Evolutionary conservation across 768 basidiomycete species (phyloP).

Genomic region (Boletus fagicola): DNA sequence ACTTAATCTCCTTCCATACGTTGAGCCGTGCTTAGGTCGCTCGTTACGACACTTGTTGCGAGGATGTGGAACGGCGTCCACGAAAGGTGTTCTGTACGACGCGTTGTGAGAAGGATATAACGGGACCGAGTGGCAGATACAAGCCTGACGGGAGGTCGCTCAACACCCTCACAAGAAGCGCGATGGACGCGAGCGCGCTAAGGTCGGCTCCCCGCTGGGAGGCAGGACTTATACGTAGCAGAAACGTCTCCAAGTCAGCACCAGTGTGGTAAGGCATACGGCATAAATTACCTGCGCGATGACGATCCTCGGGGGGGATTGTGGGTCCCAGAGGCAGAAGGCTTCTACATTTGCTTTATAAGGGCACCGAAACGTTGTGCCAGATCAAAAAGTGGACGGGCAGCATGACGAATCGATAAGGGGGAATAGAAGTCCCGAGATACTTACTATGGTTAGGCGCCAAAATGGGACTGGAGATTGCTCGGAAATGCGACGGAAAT

Average conservation of each 20-base stretch:
- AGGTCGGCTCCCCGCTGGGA: constrained; percentile 46
- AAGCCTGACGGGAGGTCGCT: constrained; percentile 56
- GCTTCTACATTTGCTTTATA: constrained; percentile 32
- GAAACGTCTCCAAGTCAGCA: constrained; percentile 11
- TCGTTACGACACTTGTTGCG: constrained; percentile 73
- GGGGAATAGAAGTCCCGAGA: constrained; percentile 26
- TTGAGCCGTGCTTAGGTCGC: constrained; percentile 68
- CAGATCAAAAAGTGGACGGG: constrained; percentile 24
- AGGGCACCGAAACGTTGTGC: constrained; percentile 16
- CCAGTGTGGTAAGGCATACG: constrained; percentile 13
- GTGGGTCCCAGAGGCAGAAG: constrained; percentile 32
- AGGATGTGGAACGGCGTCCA: constrained; percentile 62
- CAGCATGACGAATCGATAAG: constrained; percentile 33
- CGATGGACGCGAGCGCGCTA: constrained; percentile 66
- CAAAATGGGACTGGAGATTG: constrained; percentile 20
- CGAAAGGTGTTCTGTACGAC: constrained; percentile 30
- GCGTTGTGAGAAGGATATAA: constrained; percentile 12
- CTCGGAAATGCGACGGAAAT: constrained; percentile 29
- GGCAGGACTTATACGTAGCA: constrained; percentile 31
- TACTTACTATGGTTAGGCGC: constrained; percentile 15
- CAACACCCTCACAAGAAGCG: constrained; percentile 66
- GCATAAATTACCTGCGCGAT: constrained; percentile 32
- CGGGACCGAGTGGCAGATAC: constrained; percentile 7
- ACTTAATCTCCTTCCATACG: constrained; percentile 50
- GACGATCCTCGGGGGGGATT: constrained; percentile 31